Evolutionary conservation across 768 basidiomycete species (phyloP).

Genomic region (Gymnopilus dilepis): DNA sequence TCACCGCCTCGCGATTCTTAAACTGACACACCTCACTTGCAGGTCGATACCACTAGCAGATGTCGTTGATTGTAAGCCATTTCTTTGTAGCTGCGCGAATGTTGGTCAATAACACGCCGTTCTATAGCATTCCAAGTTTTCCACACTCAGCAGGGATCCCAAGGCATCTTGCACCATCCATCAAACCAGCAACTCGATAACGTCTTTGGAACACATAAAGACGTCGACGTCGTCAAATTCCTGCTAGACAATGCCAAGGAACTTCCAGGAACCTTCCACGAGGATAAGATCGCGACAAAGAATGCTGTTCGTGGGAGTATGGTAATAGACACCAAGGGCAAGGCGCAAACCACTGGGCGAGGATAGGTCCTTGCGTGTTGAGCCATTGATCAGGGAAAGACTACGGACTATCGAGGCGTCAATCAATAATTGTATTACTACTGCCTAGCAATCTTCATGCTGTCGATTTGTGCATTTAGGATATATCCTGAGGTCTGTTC

Average conservation of each 20-base stretch:
- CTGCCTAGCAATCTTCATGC: background rate
- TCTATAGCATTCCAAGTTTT: conserved; percentile 77
- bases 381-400: background rate
- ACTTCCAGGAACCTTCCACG: conserved; percentile 56
- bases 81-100: background rate
- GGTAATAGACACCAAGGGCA: conserved; percentile 45
- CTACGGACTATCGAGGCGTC: background rate
- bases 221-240: conserved; percentile 61
- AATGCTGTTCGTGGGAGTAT: conserved; percentile 40
- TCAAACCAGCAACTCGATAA: conserved; percentile 88
- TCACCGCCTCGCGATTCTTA: background rate
- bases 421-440: background rate
- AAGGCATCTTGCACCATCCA: conserved; percentile 74
- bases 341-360: conserved; percentile 27
- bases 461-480: background rate
- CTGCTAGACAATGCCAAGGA: conserved; percentile 70
- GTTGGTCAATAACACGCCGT: background rate
- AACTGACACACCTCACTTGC: conserved; percentile 22
- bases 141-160: conserved; percentile 72
- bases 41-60: conserved; percentile 74
- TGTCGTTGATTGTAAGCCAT: conserved; percentile 78
- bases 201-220: conserved; percentile 67
- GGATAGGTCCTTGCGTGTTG: background rate
- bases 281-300: conserved; percentile 11
- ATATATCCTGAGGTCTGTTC: background rate